Evolutionary conservation across 306 rosid genomes (phyloP).

Genomic region (Hippophae tibetana): DNA sequence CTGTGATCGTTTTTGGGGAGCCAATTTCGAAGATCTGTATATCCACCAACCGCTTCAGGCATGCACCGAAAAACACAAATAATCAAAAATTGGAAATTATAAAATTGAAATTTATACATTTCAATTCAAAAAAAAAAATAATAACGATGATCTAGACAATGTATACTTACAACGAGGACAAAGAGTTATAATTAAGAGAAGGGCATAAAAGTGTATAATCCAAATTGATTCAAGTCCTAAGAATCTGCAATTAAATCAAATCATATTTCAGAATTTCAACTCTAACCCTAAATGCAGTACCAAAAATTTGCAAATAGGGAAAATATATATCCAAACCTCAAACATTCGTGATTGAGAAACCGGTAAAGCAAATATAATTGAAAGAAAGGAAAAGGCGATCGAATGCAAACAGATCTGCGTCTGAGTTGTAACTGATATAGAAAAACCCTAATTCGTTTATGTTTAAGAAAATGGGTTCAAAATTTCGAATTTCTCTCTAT

Average conservation of each 20-base stretch:
- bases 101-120: neutral
- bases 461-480: no score
- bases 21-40: constrained; percentile 93
- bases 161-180: constrained; percentile 58
- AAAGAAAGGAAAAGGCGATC: no score
- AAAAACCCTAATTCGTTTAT: no score
- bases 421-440: no score
- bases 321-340: no score
- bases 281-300: constrained; percentile 1
- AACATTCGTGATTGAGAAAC: no score
- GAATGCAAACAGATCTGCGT: no score
- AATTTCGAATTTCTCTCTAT: no score
- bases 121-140: constrained; percentile 2
- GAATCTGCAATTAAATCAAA: constrained; percentile 25
- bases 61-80: constrained; percentile 3
- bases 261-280: constrained; percentile 15
- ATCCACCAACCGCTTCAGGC: constrained; percentile 40
- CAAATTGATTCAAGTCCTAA: constrained; percentile 27
- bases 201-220: constrained; percentile 48
- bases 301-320: neutral
- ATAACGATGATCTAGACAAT: neutral
- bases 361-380: no score
- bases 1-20: constrained; percentile 98
- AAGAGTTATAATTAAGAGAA: constrained; percentile 38
- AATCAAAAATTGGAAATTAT: constrained; percentile 2